Percentiles rank a stretch among this genome's conserved stretches.
Conservation (phyloP, 352 stramenopile species). For the Phytopythium boreale region DNA sequence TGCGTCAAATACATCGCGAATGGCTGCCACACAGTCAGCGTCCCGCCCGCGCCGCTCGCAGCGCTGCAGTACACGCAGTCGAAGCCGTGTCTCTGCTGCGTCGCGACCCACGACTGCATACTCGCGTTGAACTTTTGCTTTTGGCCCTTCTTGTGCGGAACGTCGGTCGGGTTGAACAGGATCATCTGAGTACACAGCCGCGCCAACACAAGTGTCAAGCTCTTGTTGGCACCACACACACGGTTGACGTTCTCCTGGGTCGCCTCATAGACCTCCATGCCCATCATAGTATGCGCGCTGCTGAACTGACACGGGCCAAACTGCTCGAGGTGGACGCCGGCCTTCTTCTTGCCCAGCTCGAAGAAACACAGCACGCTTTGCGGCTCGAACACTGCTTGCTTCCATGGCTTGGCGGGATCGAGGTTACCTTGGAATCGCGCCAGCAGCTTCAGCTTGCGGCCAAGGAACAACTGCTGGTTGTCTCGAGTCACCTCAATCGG, state of each 20-base stretch:
- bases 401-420: constrained; percentile 23
- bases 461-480: constrained; percentile 20
- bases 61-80: constrained; percentile 40
- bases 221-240: constrained; percentile 4
- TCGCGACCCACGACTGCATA: constrained; percentile 32
- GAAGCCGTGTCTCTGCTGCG: constrained; percentile 40
- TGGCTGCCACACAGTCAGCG: constrained; percentile 47
- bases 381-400: constrained; percentile 33
- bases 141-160: constrained; percentile 25
- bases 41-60: constrained; percentile 13
- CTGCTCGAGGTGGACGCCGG: constrained; percentile 23
- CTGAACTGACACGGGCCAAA: constrained; percentile 44
- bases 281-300: constrained; percentile 16
- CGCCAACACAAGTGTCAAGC: constrained; percentile 30
- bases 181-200: constrained; percentile 27
- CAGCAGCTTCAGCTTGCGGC: constrained; percentile 45
- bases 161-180: constrained; percentile 21
- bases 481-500: neutral
- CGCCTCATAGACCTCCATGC: constrained; percentile 39
- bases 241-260: constrained; percentile 30
- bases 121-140: constrained; percentile 8
- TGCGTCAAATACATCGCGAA: constrained; percentile 42
- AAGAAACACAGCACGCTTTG: constrained; percentile 32
- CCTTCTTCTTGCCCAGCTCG: constrained; percentile 16
- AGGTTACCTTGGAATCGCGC: constrained; percentile 34